Evolutionary conservation across 768 basidiomycete species (phyloP).

Genomic region (Lentinula boryana): DNA sequence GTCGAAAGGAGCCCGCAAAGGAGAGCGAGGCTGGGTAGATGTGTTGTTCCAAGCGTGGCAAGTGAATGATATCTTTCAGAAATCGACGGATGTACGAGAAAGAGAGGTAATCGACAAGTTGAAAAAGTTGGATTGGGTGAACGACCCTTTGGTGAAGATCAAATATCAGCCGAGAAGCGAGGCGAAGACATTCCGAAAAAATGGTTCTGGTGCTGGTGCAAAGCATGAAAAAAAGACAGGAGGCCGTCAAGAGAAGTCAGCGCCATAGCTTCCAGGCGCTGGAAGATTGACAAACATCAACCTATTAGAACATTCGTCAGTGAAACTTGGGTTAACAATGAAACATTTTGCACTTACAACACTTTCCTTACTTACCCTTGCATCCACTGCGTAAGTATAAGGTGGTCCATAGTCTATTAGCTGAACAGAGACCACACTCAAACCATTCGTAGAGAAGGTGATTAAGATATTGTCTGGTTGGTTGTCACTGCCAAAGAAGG

Average conservation of each 20-base stretch:
- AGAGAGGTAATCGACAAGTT: not conserved
- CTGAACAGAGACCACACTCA: not conserved
- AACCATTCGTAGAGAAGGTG: not conserved
- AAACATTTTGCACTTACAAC: not conserved
- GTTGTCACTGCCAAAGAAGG: not conserved
- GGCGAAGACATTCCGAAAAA: not conserved
- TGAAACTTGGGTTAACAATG: too few relatives aligned
- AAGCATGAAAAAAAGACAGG: not conserved
- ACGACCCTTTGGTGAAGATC: not conserved
- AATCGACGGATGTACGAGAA: not conserved
- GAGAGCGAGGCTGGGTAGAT: not conserved
- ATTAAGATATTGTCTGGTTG: not conserved
- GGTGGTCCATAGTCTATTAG: not conserved
- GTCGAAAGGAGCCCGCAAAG: not conserved
- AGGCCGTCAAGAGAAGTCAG: too few relatives aligned
- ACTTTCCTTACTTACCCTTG: not conserved
- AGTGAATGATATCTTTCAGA: not conserved
- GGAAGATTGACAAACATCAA: not conserved
- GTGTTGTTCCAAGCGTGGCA: slow-evolving; percentile 5
- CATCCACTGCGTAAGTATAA: not conserved
- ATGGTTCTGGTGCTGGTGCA: not conserved
- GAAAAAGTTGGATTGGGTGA: not conserved
- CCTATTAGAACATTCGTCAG: not conserved
- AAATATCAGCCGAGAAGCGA: not conserved
- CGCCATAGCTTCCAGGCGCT: not conserved